phyloP scores from a whole-genome alignment of 1,284 basidiomycete genomes.

The Phaffia rhodozyma region DNA sequence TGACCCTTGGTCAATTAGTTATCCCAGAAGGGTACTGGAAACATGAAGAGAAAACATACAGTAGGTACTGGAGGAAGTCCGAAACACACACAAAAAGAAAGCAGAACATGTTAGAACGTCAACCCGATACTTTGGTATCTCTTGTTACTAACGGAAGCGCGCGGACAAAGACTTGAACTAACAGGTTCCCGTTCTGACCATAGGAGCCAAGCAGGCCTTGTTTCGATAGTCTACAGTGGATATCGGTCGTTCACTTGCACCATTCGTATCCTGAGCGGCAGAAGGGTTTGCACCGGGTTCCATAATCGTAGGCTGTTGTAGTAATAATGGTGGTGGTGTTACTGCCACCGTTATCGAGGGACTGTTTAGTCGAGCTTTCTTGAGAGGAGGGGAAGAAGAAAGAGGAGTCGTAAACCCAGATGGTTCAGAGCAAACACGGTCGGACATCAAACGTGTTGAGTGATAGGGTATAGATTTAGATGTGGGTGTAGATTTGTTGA shows the following conservation, averaged over 20 bases:
- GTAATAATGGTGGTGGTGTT: too few species aligned
- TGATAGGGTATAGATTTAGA: too few species aligned
- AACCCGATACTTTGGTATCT: neutral
- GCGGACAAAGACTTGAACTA: constrained; percentile 28
- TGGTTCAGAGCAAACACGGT: too few species aligned
- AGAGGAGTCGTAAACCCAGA: too few species aligned
- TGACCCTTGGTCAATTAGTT: constrained; percentile 50
- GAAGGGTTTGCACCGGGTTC: too few species aligned
- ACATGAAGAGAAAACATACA: constrained; percentile 14
- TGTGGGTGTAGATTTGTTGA: too few species aligned
- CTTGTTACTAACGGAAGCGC: neutral
- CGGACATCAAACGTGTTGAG: too few species aligned
- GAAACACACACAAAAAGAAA: neutral
- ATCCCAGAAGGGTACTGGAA: constrained; percentile 15
- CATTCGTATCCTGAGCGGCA: too few species aligned
- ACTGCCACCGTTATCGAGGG: too few species aligned
- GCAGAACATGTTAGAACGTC: neutral
- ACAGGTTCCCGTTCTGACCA: constrained; percentile 88
- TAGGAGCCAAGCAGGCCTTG: constrained; percentile 80
- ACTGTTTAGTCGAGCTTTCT: too few species aligned
- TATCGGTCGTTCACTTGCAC: constrained; percentile 21
- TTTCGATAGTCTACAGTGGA: constrained; percentile 44
- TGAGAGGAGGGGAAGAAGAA: too few species aligned
- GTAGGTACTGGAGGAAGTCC: constrained; percentile 23
- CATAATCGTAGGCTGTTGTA: too few species aligned